Evolutionary conservation across 1,139 yeast species (phyloP).

Genomic region (Sporopachydermia cereana): DNA sequence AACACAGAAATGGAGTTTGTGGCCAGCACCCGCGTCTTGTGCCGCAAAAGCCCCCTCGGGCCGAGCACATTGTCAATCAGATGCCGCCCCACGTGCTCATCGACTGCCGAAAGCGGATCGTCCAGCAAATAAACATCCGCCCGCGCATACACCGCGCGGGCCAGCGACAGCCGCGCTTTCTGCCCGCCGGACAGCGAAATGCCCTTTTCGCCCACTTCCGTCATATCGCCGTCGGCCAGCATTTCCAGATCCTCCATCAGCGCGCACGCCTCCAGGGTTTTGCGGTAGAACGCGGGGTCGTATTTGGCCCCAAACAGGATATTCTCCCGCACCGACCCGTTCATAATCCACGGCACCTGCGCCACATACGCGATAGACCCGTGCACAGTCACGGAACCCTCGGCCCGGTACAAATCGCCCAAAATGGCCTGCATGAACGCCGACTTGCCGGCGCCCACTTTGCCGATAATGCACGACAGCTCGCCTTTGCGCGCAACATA

Average conservation of each 20-base stretch:
- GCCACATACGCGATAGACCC: slow-evolving; percentile 88
- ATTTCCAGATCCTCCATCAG: slow-evolving; percentile 66
- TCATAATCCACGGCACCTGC: slow-evolving; percentile 94
- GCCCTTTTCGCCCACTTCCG: slow-evolving; percentile 96
- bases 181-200: slow-evolving; percentile 95
- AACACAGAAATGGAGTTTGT: slow-evolving; percentile 84
- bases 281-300: slow-evolving; percentile 69
- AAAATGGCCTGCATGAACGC: slow-evolving; percentile 73
- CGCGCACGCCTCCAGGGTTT: slow-evolving; percentile 83
- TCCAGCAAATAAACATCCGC: slow-evolving; percentile 87
- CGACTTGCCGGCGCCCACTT: slow-evolving; percentile 89
- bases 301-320: slow-evolving; percentile 80
- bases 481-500: slow-evolving; percentile 68
- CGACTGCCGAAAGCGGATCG: slow-evolving; percentile 91
- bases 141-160: slow-evolving; percentile 91
- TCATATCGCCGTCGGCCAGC: slow-evolving; percentile 78
- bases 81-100: slow-evolving; percentile 88
- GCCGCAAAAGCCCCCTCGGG: slow-evolving; percentile 60
- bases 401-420: slow-evolving; percentile 74
- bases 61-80: slow-evolving; percentile 72
- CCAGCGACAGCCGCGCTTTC: slow-evolving; percentile 85
- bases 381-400: slow-evolving; percentile 61
- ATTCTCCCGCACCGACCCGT: slow-evolving; percentile 83
- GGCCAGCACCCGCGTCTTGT: slow-evolving; percentile 73
- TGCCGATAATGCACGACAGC: slow-evolving; percentile 80